Evolutionary conservation across 2,329 filamentous ascomycete species (phyloP), one percentile per base, ranked within the genome.

Genomic region (Cyphellophora attinorum): DNA sequence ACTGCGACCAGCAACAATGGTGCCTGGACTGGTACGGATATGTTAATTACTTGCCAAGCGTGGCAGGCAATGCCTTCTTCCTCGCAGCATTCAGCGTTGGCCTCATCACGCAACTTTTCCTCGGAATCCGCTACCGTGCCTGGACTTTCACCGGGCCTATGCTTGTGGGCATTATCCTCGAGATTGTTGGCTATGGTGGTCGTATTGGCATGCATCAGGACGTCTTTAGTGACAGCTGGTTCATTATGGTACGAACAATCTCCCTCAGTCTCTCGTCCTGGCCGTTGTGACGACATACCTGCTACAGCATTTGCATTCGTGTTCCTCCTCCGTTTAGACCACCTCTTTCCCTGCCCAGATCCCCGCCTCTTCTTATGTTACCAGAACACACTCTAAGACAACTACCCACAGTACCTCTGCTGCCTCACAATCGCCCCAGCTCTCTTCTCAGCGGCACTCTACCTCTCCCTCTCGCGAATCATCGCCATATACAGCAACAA

Each of bases 391-490:
- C n/a, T n/a, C n/a, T n/a, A n/a, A n/a, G n/a, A n/a, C n/a, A n/a
- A n/a, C n/a, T n/a, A n/a, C n/a, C n/a, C n/a, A n/a, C n/a, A n/a
- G n/a, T 39, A 42, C 16, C 33, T 51, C 19, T 40, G 42, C 35
- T 48, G 46, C 19, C 37, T 51, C 21, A 51, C 44, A 18, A 42
- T 51, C 14, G 49, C 45, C 5, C 50, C 50, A 3, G 48, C 74
- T 18, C 64, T 79, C 39, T 61, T 78, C 55, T 75, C 73, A 55
- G 72, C 74, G 44, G 68, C 65, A 49, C 70, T 79, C 54, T 80
- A 79, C 59, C 67, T 80, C 16, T 76, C 71, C 3, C 67, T 79
- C 39, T 75, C 76, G 53, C 74, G 77, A 60, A 54, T 73, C 44
- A 63, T 49, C n/a, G 19, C 19, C 6, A 35, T 37, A 18, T 45